phyloP scores from a whole-genome alignment of 805 yeast species.

The Saccharomycopsis sp. region DNA sequence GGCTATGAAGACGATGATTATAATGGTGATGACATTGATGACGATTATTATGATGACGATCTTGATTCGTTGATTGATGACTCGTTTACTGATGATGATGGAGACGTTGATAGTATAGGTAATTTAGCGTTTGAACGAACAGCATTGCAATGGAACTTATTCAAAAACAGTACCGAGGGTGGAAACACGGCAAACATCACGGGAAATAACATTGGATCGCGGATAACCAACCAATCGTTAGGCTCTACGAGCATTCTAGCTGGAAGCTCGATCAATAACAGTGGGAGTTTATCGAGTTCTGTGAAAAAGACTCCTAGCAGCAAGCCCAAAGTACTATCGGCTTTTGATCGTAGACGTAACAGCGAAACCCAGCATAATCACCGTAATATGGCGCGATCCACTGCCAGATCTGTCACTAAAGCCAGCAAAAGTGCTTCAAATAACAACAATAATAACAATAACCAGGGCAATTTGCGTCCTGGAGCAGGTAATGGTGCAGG shows the following conservation, averaged over 20 bases:
- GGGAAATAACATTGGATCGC: not conserved
- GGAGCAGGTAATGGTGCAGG: too few species aligned
- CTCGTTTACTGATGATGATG: not conserved
- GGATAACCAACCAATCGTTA: not conserved
- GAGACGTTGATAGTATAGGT: conserved; percentile 14
- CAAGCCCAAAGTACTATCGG: conserved; percentile 2
- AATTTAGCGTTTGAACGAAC: conserved; percentile 20
- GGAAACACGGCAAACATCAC: not conserved
- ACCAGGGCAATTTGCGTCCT: not conserved
- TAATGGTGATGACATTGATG: not conserved
- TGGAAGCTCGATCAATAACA: not conserved
- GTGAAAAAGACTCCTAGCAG: conserved; percentile 6
- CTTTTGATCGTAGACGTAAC: not conserved
- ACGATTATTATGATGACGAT: conserved; percentile 2
- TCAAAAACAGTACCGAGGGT: conserved; percentile 1
- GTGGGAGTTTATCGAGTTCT: not conserved
- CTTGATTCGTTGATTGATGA: not conserved
- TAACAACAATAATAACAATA: not conserved
- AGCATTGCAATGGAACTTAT: conserved; percentile 13
- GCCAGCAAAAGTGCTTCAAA: not conserved
- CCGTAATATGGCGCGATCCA: not conserved
- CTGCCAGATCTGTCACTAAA: not conserved
- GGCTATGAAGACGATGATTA: not conserved
- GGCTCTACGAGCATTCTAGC: not conserved
- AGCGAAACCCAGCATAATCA: not conserved